These are phyloP conservation scores for Microcos paniculata DNA, from an alignment of 345 rosid genomes.

Conservation along the genomic window DNA sequence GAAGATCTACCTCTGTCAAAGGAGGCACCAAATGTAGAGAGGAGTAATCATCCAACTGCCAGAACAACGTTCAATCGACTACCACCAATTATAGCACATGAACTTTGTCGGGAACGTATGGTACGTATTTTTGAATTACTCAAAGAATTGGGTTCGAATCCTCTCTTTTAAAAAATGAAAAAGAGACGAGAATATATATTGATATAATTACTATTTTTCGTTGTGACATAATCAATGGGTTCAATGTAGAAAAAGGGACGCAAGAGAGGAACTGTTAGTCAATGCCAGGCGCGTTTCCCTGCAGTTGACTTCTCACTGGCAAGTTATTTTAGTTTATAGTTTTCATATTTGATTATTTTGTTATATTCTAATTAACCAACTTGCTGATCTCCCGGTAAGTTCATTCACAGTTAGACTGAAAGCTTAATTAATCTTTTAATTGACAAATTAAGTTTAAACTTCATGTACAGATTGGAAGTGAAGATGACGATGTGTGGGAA, in stretches of 20 bases:
- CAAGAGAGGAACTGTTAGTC: conserved; percentile 56
- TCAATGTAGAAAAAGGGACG: conserved; percentile 66
- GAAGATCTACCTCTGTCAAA: conserved; percentile 30
- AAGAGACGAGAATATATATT: too few species aligned
- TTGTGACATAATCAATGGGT: not conserved
- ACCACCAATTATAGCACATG: conserved; percentile 51
- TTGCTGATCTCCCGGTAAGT: not conserved
- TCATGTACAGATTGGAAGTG: conserved; percentile 56
- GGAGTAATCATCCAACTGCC: conserved; percentile 35
- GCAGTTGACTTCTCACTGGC: conserved; percentile 75
- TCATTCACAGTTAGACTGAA: not conserved
- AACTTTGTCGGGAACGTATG: conserved; percentile 73
- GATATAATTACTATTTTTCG: too few species aligned
- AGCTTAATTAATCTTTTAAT: too few species aligned
- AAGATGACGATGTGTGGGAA: conserved; percentile 63
- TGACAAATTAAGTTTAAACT: not conserved
- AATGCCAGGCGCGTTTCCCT: conserved; percentile 59
- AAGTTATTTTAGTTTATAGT: conserved; percentile 29
- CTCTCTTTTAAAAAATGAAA: too few species aligned
- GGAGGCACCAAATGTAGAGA: conserved; percentile 39
- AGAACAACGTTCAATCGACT: conserved; percentile 39
- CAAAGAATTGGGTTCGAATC: too few species aligned
- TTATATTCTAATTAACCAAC: not conserved
- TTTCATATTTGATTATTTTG: too few species aligned
- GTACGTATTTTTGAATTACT: conserved; percentile 29